phyloP scores from a whole-genome alignment of 2,329 filamentous ascomycete species.

The Venturia nashicola region DNA sequence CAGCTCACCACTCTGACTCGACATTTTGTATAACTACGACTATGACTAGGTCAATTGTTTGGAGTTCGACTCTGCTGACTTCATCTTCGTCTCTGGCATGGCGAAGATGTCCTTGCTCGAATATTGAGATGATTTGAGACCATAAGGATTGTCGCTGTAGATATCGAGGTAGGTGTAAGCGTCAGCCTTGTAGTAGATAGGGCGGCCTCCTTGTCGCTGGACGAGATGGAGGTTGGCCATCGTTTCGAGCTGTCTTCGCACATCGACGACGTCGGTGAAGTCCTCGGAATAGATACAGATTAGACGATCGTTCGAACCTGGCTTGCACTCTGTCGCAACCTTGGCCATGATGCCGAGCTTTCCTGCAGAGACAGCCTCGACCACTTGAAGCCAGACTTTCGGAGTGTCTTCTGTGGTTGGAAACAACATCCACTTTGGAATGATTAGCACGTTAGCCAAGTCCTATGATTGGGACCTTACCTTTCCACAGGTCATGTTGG shows the following conservation, averaged over 20 bases:
- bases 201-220: constrained; percentile 21
- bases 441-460: constrained; percentile 8
- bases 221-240: constrained; percentile 53
- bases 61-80: not conserved
- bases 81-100: not conserved
- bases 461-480: constrained; percentile 22
- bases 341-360: constrained; percentile 64
- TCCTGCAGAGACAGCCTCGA: constrained; percentile 52
- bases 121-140: constrained; percentile 30
- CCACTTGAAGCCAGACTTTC: constrained; percentile 53
- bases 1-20: not conserved
- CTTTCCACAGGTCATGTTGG: constrained; percentile 54
- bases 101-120: constrained; percentile 25
- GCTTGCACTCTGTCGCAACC: constrained; percentile 44
- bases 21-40: not conserved
- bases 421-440: constrained; percentile 62
- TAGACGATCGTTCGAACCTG: constrained; percentile 35
- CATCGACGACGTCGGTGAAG: constrained; percentile 56
- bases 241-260: constrained; percentile 52
- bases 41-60: not conserved
- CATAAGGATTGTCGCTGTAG: constrained; percentile 26
- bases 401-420: constrained; percentile 42
- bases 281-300: constrained; percentile 71
- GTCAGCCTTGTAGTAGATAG: constrained; percentile 71
- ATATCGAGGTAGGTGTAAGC: constrained; percentile 35